Base-by-base conservation (phyloP, 1,139 yeast species). In the Nematodospora anomalae region DNA sequence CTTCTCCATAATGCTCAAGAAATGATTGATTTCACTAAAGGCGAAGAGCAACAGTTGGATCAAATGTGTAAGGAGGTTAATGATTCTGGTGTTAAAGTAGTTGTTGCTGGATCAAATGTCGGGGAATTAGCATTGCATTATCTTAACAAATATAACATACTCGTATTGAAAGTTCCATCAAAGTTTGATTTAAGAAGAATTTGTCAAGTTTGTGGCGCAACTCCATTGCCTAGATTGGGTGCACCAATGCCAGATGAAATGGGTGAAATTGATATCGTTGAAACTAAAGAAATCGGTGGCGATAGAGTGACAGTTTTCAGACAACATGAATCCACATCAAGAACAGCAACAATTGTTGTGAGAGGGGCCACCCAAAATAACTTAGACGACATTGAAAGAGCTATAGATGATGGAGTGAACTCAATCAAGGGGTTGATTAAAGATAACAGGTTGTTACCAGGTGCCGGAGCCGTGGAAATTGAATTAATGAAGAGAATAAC, bases 341-440 rank as follows among this genome's bases (percentile, higher is more conserved):
- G 76, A 56, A 92, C 98, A 4, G 83, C 97, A 9, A 92, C 98
- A 6, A 89, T 92, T 51, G 83, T 92, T 32, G 71, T 94, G 38
- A 80, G 98, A 63, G 98, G 98, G 38, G 98, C 98, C 29, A 92
- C 98, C n/a, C 95, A 89, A 61, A 89, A 88, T 62, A 80, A 76
- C 57, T 71, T 92, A 56, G 98, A 94, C 53, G 97, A 92, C 58
- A 78, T 92, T 42, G 98, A 92, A 70, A 82, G 98, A 55, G 95
- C 97, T 36, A 88, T 92, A 46, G 97, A 92, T 58, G 98, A 92
- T 55, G 97, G 97, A 55, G 96, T 94, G 30, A 80, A 87, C 45
- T 88, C 95, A 20, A 80, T 92, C 51, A 94, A 92, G 65, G 94
- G 97, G 1, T 73, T 92, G 46, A 72, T 90, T 49, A 85, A 84